Base-by-base conservation (phyloP, 768 basidiomycete species). In the Auriscalpium microsporum region DNA sequence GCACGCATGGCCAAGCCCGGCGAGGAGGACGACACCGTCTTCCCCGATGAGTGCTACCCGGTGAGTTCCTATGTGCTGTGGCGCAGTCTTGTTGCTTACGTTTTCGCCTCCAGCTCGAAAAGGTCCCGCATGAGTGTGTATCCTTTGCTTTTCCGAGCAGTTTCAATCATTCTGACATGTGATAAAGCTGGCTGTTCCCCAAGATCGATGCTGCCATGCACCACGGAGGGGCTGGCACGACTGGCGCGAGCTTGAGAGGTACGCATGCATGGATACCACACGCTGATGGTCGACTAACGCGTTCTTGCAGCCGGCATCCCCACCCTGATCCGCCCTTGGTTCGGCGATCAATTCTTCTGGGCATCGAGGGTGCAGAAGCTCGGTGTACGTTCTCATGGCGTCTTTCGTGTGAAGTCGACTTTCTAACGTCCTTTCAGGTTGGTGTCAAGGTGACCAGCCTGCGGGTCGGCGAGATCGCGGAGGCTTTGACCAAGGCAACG, bases 181-280 rank as follows among this genome's bases (percentile, higher is more conserved):
- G 13, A 16, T 64, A 69, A 48, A 72, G 70, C 64, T 82, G 81
- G 81, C 69, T 82, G 35, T 82, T 82, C 67, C 77, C 79, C 0
- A 73, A 72, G 60, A 72, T 87, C 10, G 79, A 83, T 61, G 85
- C 83, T 2, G 82, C 75, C 9, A 55, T 85, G 45, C 84, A 84
- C 67, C 83, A 86, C 58, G 84, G 84, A 19, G 85, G 85, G 8
- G 84, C 84, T 5, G 85, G 84, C 11, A 87, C 84, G 0, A 86
- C 84, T 0, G 84, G 83, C 0, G 84, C 84, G 2, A 82, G 79
- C 64, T 68, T 86, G 23, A 62, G 77, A 58, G 75, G 80, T 62
- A 64, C 48, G 53, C 53, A 46, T 45, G 53, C 28, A 28, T 28
- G 28, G 28, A 28, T 28, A 28, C 28, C 5, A 28, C 28, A 4